Evolutionary conservation across 768 basidiomycete species (phyloP), one percentile per base, ranked within the genome.

Genomic region (Podaxis sp.): DNA sequence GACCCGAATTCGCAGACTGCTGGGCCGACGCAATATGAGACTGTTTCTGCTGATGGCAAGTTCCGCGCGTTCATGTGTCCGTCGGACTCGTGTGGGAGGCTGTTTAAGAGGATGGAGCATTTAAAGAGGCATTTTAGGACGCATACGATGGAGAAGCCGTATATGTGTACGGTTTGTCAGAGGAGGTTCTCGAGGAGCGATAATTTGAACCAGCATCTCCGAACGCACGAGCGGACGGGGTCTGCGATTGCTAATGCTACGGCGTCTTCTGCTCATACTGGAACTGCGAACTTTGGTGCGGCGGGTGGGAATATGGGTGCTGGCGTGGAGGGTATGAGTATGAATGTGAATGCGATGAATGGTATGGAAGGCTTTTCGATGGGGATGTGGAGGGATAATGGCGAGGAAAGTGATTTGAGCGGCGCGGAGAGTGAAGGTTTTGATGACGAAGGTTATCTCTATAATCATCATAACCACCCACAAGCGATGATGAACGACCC

Each of bases 81-180:
- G 18, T 79, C 93, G 1, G 87, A 84, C 71, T 90, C 90, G 13
- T 97, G 94, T 68, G 86, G 90, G 2, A 79, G 90, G 63, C 75
- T 89, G 65, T 96, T 95, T 84, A 95, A 93, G 79, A 85, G 94
- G 10, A 88, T 90, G 83, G 94, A 96, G 69, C 93, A 96, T 69
- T 81, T 95, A 65, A 91, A 91, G 74, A 76, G 93, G 47, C 94
- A 96, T 71, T 74, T 94, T 32, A 82, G 92, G 61, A 93, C 93
- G 7, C 94, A 96, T 70, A 95, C 93, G 27, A 83, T 91, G 83
- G 93, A 95, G 72, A 78, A 88, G 40, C 93, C 94, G 0, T 95
- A 85, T 72, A 78, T 79, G 57, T 95, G 94, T 69, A 75, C 80
- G 47, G 74, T 78, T 25, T 96, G 94, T 71, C 77, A 79, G 67